Evolutionary conservation across 495 filamentous ascomycete species (phyloP).

Genomic region (Elasticomyces elasticus): DNA sequence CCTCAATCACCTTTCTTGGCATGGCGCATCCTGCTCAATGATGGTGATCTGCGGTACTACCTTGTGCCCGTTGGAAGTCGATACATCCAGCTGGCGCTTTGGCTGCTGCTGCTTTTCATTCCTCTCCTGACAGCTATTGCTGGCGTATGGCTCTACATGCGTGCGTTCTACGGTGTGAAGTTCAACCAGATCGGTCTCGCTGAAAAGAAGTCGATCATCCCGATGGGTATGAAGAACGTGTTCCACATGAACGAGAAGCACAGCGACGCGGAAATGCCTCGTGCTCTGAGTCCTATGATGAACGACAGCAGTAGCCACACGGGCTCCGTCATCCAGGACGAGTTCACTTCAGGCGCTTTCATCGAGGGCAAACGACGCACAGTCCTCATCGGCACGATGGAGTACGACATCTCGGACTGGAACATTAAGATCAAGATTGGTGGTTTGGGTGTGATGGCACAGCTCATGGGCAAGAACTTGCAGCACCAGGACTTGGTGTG

Average conservation of each 20-base stretch:
- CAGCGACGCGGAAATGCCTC: neutral
- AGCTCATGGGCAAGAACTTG: constrained; percentile 61
- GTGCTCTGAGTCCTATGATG: constrained; percentile 3
- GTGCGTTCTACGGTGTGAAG: constrained; percentile 60
- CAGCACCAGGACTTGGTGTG: constrained; percentile 60
- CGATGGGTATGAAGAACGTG: constrained; percentile 1
- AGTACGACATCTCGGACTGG: constrained; percentile 67
- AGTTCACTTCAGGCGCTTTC: constrained; percentile 5
- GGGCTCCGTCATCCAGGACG: constrained; percentile 4
- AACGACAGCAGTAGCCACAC: neutral
- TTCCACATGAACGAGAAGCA: constrained; percentile 2
- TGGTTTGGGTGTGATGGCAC: constrained; percentile 56
- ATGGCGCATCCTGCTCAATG: constrained; percentile 49
- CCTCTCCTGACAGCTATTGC: constrained; percentile 42
- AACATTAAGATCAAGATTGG: constrained; percentile 65
- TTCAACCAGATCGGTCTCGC: constrained; percentile 57
- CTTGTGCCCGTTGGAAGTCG: constrained; percentile 46
- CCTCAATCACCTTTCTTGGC: constrained; percentile 48
- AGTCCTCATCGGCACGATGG: constrained; percentile 60
- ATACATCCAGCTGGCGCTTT: constrained; percentile 49
- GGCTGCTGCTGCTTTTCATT: constrained; percentile 46
- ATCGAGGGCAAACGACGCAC: constrained; percentile 35
- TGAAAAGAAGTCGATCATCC: constrained; percentile 14
- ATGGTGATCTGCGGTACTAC: constrained; percentile 43
- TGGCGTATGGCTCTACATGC: constrained; percentile 51